Evolutionary conservation across 2,329 filamentous ascomycete species (phyloP).

Genomic region (Myriosclerotinia scirpicola): DNA sequence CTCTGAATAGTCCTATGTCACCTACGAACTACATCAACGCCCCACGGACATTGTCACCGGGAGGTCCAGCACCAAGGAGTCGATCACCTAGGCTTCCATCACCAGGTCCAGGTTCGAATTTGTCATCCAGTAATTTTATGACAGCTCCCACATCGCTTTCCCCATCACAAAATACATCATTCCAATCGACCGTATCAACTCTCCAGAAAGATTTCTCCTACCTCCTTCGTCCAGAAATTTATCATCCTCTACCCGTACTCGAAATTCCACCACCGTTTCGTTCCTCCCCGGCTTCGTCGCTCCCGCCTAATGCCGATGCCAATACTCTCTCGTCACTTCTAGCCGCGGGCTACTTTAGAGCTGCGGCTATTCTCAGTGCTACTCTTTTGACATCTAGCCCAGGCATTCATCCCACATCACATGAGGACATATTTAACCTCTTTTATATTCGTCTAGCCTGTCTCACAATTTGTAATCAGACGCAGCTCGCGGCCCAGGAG

Average conservation of each 20-base stretch:
- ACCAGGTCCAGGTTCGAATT: conserved; percentile 35
- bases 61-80: conserved; percentile 2
- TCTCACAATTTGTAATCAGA: conserved; percentile 74
- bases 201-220: conserved; percentile 74
- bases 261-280: conserved; percentile 66
- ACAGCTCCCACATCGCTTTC: conserved; percentile 34
- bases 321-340: conserved; percentile 70
- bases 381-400: conserved; percentile 58
- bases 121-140: conserved; percentile 35
- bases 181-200: conserved; percentile 39
- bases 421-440: conserved; percentile 68
- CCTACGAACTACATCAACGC: conserved; percentile 23
- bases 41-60: conserved; percentile 14
- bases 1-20: conserved; percentile 22
- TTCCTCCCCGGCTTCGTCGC: conserved; percentile 50
- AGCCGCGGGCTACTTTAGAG: conserved; percentile 72
- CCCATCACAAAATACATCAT: conserved; percentile 37
- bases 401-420: conserved; percentile 51
- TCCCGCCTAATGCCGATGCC: conserved; percentile 58
- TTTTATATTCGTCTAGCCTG: conserved; percentile 81
- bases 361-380: conserved; percentile 68
- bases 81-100: conserved; percentile 34
- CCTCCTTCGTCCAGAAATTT: conserved; percentile 76
- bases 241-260: conserved; percentile 72
- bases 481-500: conserved; percentile 66